Percentiles rank a stretch among this genome's conserved stretches.
Conservation (phyloP, 2,329 filamentous ascomycete genomes). For the Ilyonectria destructans region DNA sequence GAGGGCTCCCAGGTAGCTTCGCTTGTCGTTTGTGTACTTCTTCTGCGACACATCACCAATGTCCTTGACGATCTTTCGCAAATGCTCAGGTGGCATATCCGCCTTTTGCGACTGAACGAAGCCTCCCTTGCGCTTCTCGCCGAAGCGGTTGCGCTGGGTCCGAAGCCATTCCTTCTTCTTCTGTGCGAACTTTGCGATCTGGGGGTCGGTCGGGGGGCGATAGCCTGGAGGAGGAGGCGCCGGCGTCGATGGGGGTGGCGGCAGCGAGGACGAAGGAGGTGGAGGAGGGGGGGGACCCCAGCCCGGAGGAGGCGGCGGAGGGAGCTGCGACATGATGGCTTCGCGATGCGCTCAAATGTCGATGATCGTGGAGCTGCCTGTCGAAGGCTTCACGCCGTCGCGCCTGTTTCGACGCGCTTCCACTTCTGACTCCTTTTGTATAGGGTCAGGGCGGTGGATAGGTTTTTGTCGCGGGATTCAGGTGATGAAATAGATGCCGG, state of each 20-base stretch:
- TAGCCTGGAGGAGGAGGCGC: conserved; percentile 90
- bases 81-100: conserved; percentile 97
- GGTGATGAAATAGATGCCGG: conserved; percentile 46
- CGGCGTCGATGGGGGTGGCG: conserved; percentile 69
- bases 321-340: conserved; percentile 67
- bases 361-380: conserved; percentile 46
- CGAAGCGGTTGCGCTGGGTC: conserved; percentile 91
- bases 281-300: conserved; percentile 74
- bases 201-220: conserved; percentile 84
- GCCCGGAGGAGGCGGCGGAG: conserved; percentile 72
- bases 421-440: conserved; percentile 35
- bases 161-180: conserved; percentile 99
- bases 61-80: conserved; percentile 98
- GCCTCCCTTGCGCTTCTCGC: conserved; percentile 95
- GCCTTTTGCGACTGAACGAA: conserved; percentile 99
- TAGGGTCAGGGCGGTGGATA: conserved; percentile 12
- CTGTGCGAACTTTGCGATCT: conserved; percentile 94
- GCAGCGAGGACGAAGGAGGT: conserved; percentile 70
- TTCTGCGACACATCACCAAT: conserved; percentile 99
- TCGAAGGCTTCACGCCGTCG: conserved; percentile 55
- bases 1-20: conserved; percentile 95
- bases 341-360: conserved; percentile 48
- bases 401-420: conserved; percentile 55
- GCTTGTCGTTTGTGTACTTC: conserved; percentile 98
- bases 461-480: conserved; percentile 24